A percentile compares a stretch with the other conserved stretches of the same genome.
phyloP scores from a whole-genome alignment of 345 rosid species.

The Cardamine resedifolia region DNA sequence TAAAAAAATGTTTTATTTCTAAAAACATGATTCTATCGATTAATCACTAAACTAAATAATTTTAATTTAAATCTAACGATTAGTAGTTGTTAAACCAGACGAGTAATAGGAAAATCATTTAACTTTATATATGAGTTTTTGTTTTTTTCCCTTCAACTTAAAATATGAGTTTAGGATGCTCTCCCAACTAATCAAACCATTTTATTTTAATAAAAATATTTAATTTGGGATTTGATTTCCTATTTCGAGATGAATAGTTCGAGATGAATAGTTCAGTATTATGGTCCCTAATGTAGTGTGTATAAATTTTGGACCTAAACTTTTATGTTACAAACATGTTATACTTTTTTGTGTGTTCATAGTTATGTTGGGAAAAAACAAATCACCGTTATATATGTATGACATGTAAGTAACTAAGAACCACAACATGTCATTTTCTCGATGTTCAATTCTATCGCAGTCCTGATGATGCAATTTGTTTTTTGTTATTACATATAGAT shows the following conservation, averaged over 20 bases:
- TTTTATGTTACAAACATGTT: constrained; percentile 7
- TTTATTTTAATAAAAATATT: neutral
- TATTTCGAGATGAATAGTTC: neutral
- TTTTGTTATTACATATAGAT: neutral
- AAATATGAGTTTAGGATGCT: neutral
- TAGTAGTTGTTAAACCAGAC: neutral
- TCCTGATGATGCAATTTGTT: neutral
- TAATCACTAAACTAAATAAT: neutral
- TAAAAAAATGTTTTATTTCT: neutral
- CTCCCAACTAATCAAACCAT: neutral
- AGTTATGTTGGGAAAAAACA: neutral
- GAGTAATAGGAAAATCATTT: neutral
- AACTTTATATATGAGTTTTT: neutral
- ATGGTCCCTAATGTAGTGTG: constrained; percentile 18
- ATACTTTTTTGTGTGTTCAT: neutral
- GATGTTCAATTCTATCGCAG: neutral
- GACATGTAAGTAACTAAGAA: neutral
- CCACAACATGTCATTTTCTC: constrained; percentile 12
- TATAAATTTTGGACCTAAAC: neutral
- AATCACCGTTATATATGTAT: neutral
- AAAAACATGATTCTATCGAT: neutral
- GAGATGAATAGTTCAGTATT: neutral
- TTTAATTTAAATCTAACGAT: neutral
- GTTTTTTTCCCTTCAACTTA: no score
- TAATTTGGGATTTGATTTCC: neutral